A percentile compares a stretch with the other conserved stretches of the same genome.
Conservation (phyloP, 176 grass and related monocot species). For the Raddia guianensis region DNA sequence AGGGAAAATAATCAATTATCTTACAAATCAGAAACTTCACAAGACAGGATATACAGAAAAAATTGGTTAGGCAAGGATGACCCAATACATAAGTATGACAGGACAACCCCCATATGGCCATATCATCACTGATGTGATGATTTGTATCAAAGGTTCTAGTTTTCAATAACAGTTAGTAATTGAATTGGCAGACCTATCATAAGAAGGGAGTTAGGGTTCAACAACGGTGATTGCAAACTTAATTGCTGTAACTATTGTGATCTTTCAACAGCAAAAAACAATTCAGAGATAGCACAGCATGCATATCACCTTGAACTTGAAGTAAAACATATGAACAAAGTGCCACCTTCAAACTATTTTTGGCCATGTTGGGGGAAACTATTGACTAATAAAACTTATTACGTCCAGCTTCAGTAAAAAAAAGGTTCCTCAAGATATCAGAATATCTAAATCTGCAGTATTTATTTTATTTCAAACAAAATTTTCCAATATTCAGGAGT, state of each 20-base stretch:
- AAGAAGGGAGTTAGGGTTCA: background rate
- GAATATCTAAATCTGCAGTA: background rate
- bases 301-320: constrained; percentile 10
- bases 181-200: background rate
- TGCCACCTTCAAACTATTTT: constrained; percentile 5
- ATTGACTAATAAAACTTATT: background rate
- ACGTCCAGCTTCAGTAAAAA: background rate
- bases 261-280: constrained; percentile 7
- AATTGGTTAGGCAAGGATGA: background rate
- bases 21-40: constrained; percentile 4
- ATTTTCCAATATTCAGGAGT: background rate
- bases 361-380: background rate
- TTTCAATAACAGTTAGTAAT: constrained; percentile 22
- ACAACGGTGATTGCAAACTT: background rate
- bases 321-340: constrained; percentile 2
- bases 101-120: background rate
- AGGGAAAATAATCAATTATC: background rate
- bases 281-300: background rate
- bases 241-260: background rate
- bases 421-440: background rate
- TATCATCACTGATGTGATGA: background rate
- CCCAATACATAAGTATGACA: background rate
- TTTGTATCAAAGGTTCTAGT: background rate
- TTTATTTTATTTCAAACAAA: constrained; percentile 16
- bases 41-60: constrained; percentile 9